Evolutionary conservation across 2,329 filamentous ascomycete genomes (phyloP), one percentile per base, ranked within the genome.

Genomic region (Fusarium sarcochroum): DNA sequence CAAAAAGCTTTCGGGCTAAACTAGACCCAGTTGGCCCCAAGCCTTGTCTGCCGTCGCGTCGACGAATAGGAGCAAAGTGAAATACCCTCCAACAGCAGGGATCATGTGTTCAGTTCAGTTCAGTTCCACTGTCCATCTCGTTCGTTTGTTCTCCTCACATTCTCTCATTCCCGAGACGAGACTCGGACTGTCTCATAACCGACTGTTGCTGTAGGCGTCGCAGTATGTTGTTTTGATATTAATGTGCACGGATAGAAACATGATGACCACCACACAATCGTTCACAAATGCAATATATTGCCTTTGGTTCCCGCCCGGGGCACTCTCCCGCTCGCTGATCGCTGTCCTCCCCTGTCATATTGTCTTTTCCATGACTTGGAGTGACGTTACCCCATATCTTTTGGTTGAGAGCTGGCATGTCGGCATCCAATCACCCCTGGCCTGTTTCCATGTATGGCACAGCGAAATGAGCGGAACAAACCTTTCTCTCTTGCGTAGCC

Each of bases 381-480:
- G 63, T 68, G 65, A 68, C 63, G 65, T 68, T 68, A 64, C 65
- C 58, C 65, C 65, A 68, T 68, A 68, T 59, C 53, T 38, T 52
- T 61, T 54, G 34, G 37, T 49, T 52, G 46, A 59, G 60, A 65
- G 61, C 63, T 66, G 63, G 54, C 48, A 65, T 67, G 35, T 55
- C 50, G 61, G 49, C 53, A 58, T 51, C 63, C 61, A 63, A 50
- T 47, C 45, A 30, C 62, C 66, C 54, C 55, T 56, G 65, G 25
- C 46, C 47, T 45, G 65, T 68, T 66, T 68, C 64, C 64, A 65
- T 60, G 60, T 48, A 68, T 69, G 65, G 64, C 20, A 68, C 59
- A 61, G 42, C 54, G 65, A 68, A 48, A 68, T 68, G 53, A 67
- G 49, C 55, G 40, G 62, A 50, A 48, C 49, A 54, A 58, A 52